phyloP scores from a whole-genome alignment of 768 basidiomycete species.

The Phylloporus sp. region DNA sequence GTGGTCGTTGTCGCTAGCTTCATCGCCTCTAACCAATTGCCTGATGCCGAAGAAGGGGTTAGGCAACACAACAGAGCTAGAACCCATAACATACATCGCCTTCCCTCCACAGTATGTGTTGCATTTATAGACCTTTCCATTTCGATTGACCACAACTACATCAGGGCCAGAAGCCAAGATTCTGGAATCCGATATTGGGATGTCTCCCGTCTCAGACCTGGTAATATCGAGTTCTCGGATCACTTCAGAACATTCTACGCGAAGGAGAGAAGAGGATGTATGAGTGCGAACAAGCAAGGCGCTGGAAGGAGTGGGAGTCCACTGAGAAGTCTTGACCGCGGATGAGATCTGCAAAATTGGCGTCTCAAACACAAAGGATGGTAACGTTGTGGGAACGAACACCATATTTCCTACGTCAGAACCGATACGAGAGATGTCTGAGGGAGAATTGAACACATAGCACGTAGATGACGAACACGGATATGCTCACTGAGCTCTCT shows the following conservation, averaged over 20 bases:
- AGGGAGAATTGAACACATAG: constrained; percentile 3
- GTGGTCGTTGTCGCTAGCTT: constrained; percentile 18
- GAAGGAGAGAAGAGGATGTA: constrained; percentile 40
- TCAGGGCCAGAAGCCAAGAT: constrained; percentile 32
- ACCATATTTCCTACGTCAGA: constrained; percentile 15
- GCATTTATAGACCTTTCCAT: constrained; percentile 50
- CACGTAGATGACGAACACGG: background rate
- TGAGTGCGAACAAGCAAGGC: constrained; percentile 43
- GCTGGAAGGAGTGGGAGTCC: constrained; percentile 13
- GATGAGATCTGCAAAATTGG: constrained; percentile 63
- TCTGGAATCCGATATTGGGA: constrained; percentile 46
- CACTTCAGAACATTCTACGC: constrained; percentile 24
- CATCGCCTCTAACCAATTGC: constrained; percentile 15
- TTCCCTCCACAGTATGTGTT: constrained; percentile 35
- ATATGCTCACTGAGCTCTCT: constrained; percentile 55
- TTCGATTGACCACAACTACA: constrained; percentile 45
- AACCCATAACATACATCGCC: constrained; percentile 37
- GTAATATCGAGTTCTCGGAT: constrained; percentile 37
- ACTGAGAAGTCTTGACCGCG: constrained; percentile 21
- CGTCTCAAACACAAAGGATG: constrained; percentile 52
- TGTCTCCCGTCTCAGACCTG: constrained; percentile 38
- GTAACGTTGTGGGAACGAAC: constrained; percentile 35
- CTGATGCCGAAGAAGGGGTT: constrained; percentile 12
- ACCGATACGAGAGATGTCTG: constrained; percentile 50
- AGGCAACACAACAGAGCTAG: background rate